A percentile compares a stretch with the other conserved stretches of the same genome.
phyloP scores from a whole-genome alignment of 768 basidiomycete genomes.

The Russula abietina region DNA sequence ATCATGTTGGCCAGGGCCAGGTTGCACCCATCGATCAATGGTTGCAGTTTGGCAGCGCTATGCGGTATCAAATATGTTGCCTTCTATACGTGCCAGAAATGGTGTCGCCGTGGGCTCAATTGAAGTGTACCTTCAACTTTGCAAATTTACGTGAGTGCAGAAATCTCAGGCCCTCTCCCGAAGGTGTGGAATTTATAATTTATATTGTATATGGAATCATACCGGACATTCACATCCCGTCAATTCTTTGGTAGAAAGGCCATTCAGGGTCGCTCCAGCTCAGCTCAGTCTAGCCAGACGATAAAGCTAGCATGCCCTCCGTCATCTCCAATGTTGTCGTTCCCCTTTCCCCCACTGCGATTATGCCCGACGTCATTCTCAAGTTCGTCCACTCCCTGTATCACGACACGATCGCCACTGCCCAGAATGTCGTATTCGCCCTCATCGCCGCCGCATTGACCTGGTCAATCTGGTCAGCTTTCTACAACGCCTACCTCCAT shows the following conservation, averaged over 20 bases:
- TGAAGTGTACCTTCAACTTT: background rate
- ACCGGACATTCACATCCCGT: background rate
- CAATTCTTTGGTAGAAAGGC: background rate
- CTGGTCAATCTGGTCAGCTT: background rate
- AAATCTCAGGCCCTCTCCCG: too few relatives aligned
- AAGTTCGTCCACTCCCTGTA: background rate
- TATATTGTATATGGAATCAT: too few relatives aligned
- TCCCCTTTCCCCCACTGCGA: background rate
- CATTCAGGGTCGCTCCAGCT: background rate
- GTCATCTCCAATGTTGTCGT: background rate
- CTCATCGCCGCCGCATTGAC: background rate
- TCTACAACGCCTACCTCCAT: conserved; percentile 20
- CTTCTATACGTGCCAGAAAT: too few relatives aligned
- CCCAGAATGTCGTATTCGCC: background rate
- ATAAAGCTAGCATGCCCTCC: background rate
- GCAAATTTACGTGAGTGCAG: background rate
- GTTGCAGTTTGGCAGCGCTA: too few relatives aligned
- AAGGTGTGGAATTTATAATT: background rate
- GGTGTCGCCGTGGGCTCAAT: background rate
- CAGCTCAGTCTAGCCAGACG: background rate
- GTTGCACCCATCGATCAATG: too few relatives aligned
- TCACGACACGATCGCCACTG: background rate
- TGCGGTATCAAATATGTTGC: too few relatives aligned
- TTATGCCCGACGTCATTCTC: background rate
- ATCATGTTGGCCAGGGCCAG: too few relatives aligned